Base-by-base conservation (phyloP, 257 asterid species). In the Coffea canephora region DNA sequence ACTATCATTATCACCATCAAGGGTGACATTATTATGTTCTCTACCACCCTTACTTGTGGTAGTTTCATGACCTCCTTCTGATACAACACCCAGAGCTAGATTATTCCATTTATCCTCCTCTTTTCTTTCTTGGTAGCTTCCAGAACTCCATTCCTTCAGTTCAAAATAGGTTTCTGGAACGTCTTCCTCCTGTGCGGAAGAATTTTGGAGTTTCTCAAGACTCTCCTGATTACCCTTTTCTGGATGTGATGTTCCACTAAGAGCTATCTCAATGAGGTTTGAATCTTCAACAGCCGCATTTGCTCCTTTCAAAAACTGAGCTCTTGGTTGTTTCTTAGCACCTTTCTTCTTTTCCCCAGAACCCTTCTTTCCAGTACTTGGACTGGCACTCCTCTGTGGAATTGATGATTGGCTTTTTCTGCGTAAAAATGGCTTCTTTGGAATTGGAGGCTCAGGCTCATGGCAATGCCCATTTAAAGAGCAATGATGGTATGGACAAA, bases 401-500 rank as follows among this genome's bases (percentile, higher is more conserved):
- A 83, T 88, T 87, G 84, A 5, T n/a, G 87, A 74, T 79, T 76
- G 84, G 65, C 87, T 84, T 76, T 83, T 88, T 79, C 79, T 86
- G 79, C 80, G 81, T 62, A 85, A 61, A 43, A 85, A 87, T 49
- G 75, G 89, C 88, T 89, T 89, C n/a, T 79, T 72, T 21, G 83
- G 84, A 15, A 90, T 83, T 25, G 61, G 81, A 1, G 89, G 75
- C 21, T 82, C 91, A 1, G 89, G 75, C 21, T 82, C 91, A 49
- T 85, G 86, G 80, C 89, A 84, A 71, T 88, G 92, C 23, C 97
- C 97, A 61, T 95, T 90, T 36, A 95, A 85, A 74, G 98, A 95
- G 89, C 99, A 95, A 31, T 91, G 99, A 84, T 91, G 96, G 85
- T 95, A 93, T 21, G 92, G 85, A 83, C 99, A 95, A 84, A 90